Evolutionary conservation across 192 early-diverging fungal species (phyloP), one percentile per base, ranked within the genome.

Genomic region (Backusella psychrophila): DNA sequence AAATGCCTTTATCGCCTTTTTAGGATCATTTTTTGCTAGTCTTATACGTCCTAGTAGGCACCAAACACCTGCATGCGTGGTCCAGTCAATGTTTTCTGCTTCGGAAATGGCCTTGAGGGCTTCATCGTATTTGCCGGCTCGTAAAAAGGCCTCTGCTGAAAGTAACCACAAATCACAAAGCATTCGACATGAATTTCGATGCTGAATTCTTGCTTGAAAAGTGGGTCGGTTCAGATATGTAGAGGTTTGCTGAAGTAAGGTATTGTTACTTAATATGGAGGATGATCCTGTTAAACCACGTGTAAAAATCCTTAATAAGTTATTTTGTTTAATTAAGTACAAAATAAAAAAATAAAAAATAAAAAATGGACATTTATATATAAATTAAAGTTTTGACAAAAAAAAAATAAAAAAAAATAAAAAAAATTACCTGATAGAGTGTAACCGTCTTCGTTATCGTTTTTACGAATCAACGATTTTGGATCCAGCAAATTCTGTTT

Each of bases 101-200:
- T 86, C 87, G 39, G 80, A 84, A 71, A 91, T 78, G 4, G 90
- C 86, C 42, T 87, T 88, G 29, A 73, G 15, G 15, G 88, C 87
- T 36, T 91, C 90, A 1, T 90, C 88, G 17, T 86, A 74, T 42
- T 84, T 80, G 35, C 80, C 86, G 1, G 85, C 79, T 8, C 79
- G 66, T 41, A 85, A 73, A 71, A 88, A 91, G 0, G 81, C 76
- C 5, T 82, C 77, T 2, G 90, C 89, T 14, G 88, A 86, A 21
- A 87, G 52, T 11, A 90, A 71, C 90, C 90, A 91, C 31, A 91
- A 77, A 33, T 84, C 78, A 39, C 79, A 77, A 23, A 91, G 74
- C 17, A 78, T 72, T 52, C 80, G 79, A 52, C 81, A 79, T 9
- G 84, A 81, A 52, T 88, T 81, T 34, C 83, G 79, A 29, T 79